phyloP scores from a whole-genome alignment of 768 basidiomycete genomes.

The Tricholoma furcatifolium region DNA sequence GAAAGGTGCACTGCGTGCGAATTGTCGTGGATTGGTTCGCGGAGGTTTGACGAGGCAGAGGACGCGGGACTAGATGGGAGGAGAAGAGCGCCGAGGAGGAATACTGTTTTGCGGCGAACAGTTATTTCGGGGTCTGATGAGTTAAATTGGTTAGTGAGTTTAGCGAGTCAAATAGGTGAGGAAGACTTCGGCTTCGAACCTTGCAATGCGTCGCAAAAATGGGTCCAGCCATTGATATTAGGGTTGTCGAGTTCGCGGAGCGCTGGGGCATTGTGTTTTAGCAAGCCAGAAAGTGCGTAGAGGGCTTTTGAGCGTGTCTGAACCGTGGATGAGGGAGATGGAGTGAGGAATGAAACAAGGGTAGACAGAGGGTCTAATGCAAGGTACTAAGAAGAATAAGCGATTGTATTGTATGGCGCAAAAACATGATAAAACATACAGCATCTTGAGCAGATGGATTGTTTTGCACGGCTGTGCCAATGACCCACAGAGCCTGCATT shows the following conservation, averaged over 20 bases:
- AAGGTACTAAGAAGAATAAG: constrained; percentile 47
- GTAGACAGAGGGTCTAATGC: constrained; percentile 62
- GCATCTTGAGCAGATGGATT: constrained; percentile 81
- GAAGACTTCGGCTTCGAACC: constrained; percentile 35
- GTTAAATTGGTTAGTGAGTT: not conserved
- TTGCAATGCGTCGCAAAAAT: constrained; percentile 56
- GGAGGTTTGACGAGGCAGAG: constrained; percentile 21
- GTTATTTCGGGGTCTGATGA: constrained; percentile 69
- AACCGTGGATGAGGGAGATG: constrained; percentile 46
- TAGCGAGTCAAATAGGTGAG: not conserved
- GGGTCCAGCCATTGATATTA: constrained; percentile 60
- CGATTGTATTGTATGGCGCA: not conserved
- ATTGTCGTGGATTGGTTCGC: constrained; percentile 58
- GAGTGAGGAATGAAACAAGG: constrained; percentile 59
- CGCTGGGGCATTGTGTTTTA: constrained; percentile 77
- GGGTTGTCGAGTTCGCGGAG: constrained; percentile 48
- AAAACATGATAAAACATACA: constrained; percentile 39
- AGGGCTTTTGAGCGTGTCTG: constrained; percentile 75
- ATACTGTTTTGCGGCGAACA: constrained; percentile 76
- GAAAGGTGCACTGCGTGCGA: constrained; percentile 66
- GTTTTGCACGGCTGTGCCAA: constrained; percentile 88
- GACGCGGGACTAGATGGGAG: constrained; percentile 38
- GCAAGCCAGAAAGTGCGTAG: constrained; percentile 73
- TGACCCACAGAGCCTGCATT: constrained; percentile 76
- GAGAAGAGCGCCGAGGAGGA: constrained; percentile 73